A percentile compares a stretch with the other conserved stretches of the same genome.
These are phyloP conservation scores for Neocatenulostroma microsporum DNA, from an alignment of 2,329 filamentous ascomycete genomes.

Conservation along the genomic window DNA sequence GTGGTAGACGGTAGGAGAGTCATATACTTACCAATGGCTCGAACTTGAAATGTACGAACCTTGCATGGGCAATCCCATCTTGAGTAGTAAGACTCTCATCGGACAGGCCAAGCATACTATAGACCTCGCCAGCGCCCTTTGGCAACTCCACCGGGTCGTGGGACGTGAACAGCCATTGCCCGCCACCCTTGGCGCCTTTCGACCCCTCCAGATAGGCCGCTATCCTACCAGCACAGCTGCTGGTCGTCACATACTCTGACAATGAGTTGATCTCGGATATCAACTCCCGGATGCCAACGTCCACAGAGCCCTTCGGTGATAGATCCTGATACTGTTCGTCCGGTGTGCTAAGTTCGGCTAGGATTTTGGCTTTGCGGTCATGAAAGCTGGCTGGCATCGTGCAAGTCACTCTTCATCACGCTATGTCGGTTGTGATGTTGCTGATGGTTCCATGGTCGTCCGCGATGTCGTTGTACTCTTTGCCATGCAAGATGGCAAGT, in stretches of 20 bases:
- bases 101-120: slow-evolving; percentile 14
- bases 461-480: too few species aligned
- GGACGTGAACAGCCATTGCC: slow-evolving; percentile 79
- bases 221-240: slow-evolving; percentile 81
- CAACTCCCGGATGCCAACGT: slow-evolving; percentile 66
- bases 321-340: slow-evolving; percentile 68
- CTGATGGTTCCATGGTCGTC: too few species aligned
- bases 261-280: slow-evolving; percentile 70
- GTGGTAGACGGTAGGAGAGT: too few species aligned
- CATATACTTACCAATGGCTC: slow-evolving; percentile 88
- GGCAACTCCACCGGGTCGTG: slow-evolving; percentile 58
- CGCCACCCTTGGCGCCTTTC: slow-evolving; percentile 75
- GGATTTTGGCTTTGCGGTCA: slow-evolving; percentile 62
- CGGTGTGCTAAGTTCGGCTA: slow-evolving; percentile 61
- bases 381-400: slow-evolving; percentile 27
- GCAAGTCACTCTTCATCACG: not conserved
- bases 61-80: too few species aligned
- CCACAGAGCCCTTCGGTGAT: slow-evolving; percentile 82
- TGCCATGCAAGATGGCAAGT: too few species aligned
- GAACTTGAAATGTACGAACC: slow-evolving; percentile 76
- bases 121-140: slow-evolving; percentile 9
- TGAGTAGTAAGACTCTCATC: too few species aligned
- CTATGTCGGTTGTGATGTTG: too few species aligned
- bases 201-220: slow-evolving; percentile 82
- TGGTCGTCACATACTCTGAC: slow-evolving; percentile 77